Evolutionary conservation across 2,329 filamentous ascomycete genomes (phyloP).

Genomic region (Aureobasidium pullulans): DNA sequence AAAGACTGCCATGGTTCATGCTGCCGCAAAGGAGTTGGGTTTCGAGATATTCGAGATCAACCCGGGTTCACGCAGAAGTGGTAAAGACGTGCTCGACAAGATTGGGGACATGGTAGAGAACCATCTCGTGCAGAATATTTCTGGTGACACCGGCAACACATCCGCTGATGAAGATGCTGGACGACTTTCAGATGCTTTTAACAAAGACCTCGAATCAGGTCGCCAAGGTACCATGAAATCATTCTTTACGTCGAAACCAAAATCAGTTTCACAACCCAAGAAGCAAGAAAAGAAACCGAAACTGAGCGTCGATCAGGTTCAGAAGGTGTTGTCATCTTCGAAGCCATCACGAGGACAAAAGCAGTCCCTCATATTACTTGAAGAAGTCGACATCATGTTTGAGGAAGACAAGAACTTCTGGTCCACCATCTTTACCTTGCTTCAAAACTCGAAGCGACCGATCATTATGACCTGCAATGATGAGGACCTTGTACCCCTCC

Average conservation of each 20-base stretch:
- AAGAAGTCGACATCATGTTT: slow-evolving; percentile 89
- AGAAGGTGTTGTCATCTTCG: slow-evolving; percentile 22
- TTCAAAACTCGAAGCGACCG: slow-evolving; percentile 78
- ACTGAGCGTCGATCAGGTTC: slow-evolving; percentile 20
- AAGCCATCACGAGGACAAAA: slow-evolving; percentile 54
- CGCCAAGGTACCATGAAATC: slow-evolving; percentile 72
- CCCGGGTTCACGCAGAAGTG: slow-evolving; percentile 70
- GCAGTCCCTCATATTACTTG: slow-evolving; percentile 87
- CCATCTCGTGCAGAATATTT: slow-evolving; percentile 65
- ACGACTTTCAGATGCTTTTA: slow-evolving; percentile 38
- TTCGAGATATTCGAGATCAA: slow-evolving; percentile 97
- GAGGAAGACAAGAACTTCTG: slow-evolving; percentile 96
- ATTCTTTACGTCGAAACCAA: slow-evolving; percentile 61
- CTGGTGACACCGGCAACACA: slow-evolving; percentile 19
- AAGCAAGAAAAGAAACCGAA: slow-evolving; percentile 21
- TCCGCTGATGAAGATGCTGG: slow-evolving; percentile 30
- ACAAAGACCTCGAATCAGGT: slow-evolving; percentile 55
- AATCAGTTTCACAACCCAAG: slow-evolving; percentile 20
- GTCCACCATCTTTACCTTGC: slow-evolving; percentile 69
- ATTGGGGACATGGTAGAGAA: slow-evolving; percentile 97
- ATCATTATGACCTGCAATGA: slow-evolving; percentile 95
- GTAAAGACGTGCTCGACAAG: slow-evolving; percentile 81
- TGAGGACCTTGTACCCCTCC: slow-evolving; percentile 70
- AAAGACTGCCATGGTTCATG: slow-evolving; percentile 88
- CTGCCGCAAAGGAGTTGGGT: slow-evolving; percentile 81